Conservation (phyloP, 208 protist species). For the Leishmania mexicana region DNA sequence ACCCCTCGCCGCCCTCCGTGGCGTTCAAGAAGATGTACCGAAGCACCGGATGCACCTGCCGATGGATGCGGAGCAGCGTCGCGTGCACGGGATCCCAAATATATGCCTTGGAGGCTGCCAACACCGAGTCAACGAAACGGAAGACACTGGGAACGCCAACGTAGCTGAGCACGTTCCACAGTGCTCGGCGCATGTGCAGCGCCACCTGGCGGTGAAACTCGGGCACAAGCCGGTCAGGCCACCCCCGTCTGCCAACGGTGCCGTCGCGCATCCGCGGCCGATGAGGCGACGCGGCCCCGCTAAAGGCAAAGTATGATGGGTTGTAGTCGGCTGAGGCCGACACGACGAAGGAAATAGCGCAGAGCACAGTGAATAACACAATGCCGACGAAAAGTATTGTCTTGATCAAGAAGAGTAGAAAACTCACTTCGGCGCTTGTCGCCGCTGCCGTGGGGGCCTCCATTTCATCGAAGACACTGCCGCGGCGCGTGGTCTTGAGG, state of each 20-base stretch:
- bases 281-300: neutral
- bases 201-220: slow-evolving; percentile 37
- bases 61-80: slow-evolving; percentile 12
- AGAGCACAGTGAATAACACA: slow-evolving; percentile 30
- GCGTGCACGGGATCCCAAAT: neutral
- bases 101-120: neutral
- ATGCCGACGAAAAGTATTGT: slow-evolving; percentile 17
- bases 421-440: neutral
- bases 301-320: slow-evolving; percentile 31
- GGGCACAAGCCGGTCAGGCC: slow-evolving; percentile 29
- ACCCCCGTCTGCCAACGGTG: neutral
- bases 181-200: slow-evolving; percentile 20
- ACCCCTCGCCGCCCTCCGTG: slow-evolving; percentile 4
- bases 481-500: neutral
- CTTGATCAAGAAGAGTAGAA: neutral
- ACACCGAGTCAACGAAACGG: neutral
- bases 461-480: neutral
- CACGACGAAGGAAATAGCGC: slow-evolving; percentile 19
- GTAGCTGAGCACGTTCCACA: neutral
- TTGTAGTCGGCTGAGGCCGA: slow-evolving; percentile 29
- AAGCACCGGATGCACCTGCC: slow-evolving; percentile 10
- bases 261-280: neutral
- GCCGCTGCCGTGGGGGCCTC: neutral
- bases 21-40: slow-evolving; percentile 7
- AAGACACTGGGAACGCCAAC: neutral